Percentiles rank a stretch among this genome's conserved stretches.
phyloP scores from a whole-genome alignment of 2,329 filamentous ascomycete species.

The Bipolaris bicolor region DNA sequence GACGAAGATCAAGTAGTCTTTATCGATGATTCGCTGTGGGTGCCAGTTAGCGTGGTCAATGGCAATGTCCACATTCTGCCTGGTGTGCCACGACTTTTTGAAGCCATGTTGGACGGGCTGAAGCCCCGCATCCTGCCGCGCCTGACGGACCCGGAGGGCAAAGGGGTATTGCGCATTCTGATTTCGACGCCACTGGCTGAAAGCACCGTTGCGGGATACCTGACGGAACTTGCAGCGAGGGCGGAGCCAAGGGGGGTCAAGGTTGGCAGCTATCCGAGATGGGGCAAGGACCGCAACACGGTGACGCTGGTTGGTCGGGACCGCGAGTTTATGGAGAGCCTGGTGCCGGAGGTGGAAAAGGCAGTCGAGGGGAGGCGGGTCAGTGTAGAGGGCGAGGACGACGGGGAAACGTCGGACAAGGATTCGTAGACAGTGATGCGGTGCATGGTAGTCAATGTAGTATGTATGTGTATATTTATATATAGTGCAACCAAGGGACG shows the following conservation, averaged over 20 bases:
- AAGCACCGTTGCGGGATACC: constrained; percentile 80
- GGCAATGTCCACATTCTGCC: constrained; percentile 93
- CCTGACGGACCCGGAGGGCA: constrained; percentile 78
- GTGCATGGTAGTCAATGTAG: constrained; percentile 1
- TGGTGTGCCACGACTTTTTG: constrained; percentile 85
- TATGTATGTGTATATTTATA: not conserved
- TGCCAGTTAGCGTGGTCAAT: constrained; percentile 86
- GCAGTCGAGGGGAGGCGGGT: constrained; percentile 77
- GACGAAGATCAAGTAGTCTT: constrained; percentile 78
- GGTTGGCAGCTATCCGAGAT: constrained; percentile 92
- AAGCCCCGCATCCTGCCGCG: constrained; percentile 74
- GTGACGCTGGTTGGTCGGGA: constrained; percentile 86
- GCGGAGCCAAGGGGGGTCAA: constrained; percentile 81
- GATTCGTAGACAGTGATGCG: constrained; percentile 34
- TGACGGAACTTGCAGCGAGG: constrained; percentile 77
- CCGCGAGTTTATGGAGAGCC: constrained; percentile 74
- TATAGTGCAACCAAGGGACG: not conserved
- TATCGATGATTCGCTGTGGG: constrained; percentile 82
- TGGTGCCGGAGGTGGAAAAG: constrained; percentile 78
- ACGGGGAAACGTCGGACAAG: constrained; percentile 49
- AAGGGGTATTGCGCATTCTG: constrained; percentile 77
- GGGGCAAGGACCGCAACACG: constrained; percentile 86
- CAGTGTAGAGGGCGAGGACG: constrained; percentile 67
- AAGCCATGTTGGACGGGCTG: constrained; percentile 76
- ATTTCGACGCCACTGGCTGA: constrained; percentile 89